phyloP scores from a whole-genome alignment of 768 basidiomycete species.

The Suillus americanus region DNA sequence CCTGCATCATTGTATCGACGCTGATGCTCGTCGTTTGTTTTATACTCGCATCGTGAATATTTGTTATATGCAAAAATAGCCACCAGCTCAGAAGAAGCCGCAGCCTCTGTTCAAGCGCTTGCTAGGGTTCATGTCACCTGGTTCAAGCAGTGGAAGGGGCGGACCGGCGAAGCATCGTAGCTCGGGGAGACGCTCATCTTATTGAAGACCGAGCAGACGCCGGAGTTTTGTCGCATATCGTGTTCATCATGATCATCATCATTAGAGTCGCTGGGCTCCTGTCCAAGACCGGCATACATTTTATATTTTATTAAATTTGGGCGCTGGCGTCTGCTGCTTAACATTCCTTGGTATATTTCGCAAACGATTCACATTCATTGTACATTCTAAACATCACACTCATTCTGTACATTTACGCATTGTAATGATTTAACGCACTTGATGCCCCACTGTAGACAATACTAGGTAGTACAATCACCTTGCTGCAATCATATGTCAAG shows the following conservation, averaged over 20 bases:
- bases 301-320: background rate
- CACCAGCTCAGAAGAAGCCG: slow-evolving; percentile 29
- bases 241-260: no score
- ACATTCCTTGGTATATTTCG: background rate
- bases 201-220: slow-evolving; percentile 11
- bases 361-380: background rate
- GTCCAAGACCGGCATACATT: background rate
- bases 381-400: background rate
- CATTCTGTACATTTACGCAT: slow-evolving; percentile 5
- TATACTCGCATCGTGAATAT: slow-evolving; percentile 7
- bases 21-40: slow-evolving; percentile 16
- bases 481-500: background rate
- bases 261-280: background rate
- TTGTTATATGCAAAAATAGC: slow-evolving; percentile 20
- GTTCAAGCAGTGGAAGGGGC: slow-evolving; percentile 21
- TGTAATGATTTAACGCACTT: background rate
- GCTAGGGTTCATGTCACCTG: slow-evolving; percentile 30
- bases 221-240: background rate
- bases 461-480: background rate
- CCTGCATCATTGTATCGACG: slow-evolving; percentile 14
- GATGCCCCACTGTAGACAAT: background rate
- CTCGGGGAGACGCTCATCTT: slow-evolving; percentile 22
- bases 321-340: background rate
- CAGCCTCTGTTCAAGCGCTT: slow-evolving; percentile 32
- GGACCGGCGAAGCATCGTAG: slow-evolving; percentile 16